A percentile compares a stretch with the other conserved stretches of the same genome.
Evolutionary conservation across 2,329 filamentous ascomycete genomes (phyloP).

Genomic region (Venturia pyrina): DNA sequence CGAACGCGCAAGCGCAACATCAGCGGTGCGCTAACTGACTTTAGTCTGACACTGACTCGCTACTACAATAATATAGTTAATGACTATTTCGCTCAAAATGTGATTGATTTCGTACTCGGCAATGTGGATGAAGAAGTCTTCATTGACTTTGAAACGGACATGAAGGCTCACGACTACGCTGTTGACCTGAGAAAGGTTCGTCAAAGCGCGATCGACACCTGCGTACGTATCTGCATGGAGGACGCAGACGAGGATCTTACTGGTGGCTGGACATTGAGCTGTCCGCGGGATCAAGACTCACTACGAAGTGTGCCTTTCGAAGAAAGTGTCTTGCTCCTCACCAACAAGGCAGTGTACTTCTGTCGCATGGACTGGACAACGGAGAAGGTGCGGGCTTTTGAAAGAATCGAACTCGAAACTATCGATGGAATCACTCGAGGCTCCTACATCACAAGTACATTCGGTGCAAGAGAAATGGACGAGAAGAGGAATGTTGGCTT

Average conservation of each 20-base stretch:
- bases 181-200: slow-evolving; percentile 77
- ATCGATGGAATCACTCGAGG: slow-evolving; percentile 66
- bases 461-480: slow-evolving; percentile 68
- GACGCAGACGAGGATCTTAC: slow-evolving; percentile 74
- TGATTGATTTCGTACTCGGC: slow-evolving; percentile 87
- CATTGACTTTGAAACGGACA: slow-evolving; percentile 85
- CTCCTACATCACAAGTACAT: slow-evolving; percentile 81
- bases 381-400: slow-evolving; percentile 89
- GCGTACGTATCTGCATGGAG: slow-evolving; percentile 70
- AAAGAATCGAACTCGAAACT: slow-evolving; percentile 68
- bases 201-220: slow-evolving; percentile 82
- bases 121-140: slow-evolving; percentile 79
- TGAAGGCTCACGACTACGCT: slow-evolving; percentile 87
- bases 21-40: slow-evolving; percentile 80
- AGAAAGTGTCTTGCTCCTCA: slow-evolving; percentile 79
- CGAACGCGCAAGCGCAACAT: slow-evolving; percentile 84
- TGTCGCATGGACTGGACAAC: slow-evolving; percentile 92
- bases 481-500: slow-evolving; percentile 75
- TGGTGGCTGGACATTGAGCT: slow-evolving; percentile 80
- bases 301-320: slow-evolving; percentile 63
- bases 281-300: slow-evolving; percentile 61
- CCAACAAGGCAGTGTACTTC: slow-evolving; percentile 73
- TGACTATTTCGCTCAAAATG: slow-evolving; percentile 92
- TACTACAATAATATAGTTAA: slow-evolving; percentile 86
- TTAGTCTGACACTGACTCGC: slow-evolving; percentile 75